A percentile compares a stretch with the other conserved stretches of the same genome.
Evolutionary conservation across 1,139 yeast species (phyloP).

Genomic region (Trichomonascaceae sp.): DNA sequence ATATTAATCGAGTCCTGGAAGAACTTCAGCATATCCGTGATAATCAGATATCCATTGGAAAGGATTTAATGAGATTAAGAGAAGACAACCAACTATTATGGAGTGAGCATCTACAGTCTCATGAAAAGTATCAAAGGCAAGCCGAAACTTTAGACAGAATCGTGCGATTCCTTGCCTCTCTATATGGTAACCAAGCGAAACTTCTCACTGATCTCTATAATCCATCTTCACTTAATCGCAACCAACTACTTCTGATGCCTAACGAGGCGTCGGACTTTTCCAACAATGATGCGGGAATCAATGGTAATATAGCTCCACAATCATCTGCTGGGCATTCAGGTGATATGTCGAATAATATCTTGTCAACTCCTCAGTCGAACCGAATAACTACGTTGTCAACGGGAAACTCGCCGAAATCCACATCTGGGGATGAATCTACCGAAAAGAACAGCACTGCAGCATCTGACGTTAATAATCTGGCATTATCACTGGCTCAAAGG

Average conservation of each 20-base stretch:
- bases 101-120: constrained; percentile 77
- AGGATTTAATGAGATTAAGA: constrained; percentile 73
- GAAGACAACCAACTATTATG: constrained; percentile 86
- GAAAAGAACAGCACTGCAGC: not conserved
- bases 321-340: not conserved
- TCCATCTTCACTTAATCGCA: not conserved
- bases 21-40: constrained; percentile 74
- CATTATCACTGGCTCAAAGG: constrained; percentile 6
- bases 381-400: constrained; percentile 6
- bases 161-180: constrained; percentile 75
- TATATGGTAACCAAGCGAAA: constrained; percentile 56
- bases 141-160: constrained; percentile 85
- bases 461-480: constrained; percentile 4
- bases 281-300: not conserved
- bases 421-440: constrained; percentile 3
- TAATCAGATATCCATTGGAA: constrained; percentile 75
- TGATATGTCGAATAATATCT: not conserved
- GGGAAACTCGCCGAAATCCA: not conserved
- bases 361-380: not conserved
- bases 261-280: constrained; percentile 1
- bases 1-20: constrained; percentile 50
- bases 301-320: not conserved
- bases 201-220: constrained; percentile 27
- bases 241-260: constrained; percentile 14
- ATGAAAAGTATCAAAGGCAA: constrained; percentile 82